Base-by-base conservation (phyloP, 805 yeast species). In the Yamadazyma phyllophila region DNA sequence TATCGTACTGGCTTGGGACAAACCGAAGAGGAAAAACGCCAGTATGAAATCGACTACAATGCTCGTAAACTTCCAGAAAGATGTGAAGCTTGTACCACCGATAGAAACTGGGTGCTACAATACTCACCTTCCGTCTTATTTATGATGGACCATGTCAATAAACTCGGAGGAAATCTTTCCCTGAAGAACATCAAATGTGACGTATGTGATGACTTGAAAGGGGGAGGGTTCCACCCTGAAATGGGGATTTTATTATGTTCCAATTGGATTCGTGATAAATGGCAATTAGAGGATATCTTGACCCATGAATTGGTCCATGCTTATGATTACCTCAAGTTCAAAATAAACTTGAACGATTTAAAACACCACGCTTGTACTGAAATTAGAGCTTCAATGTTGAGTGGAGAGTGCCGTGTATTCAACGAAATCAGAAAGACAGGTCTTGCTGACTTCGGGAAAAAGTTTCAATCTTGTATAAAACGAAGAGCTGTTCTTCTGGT, bases 321-420 rank as follows among this genome's bases (percentile, higher is more conserved):
- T 50, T 94, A 88, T 65, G 99, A 94, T 66, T 83, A 90, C 59
- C 71, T 88, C 52, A 85, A 89, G 63, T 94, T 94, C 72, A 73
- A 88, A 44, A 90, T 94, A 2, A 88, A 94, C 63, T 86, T 96
- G 85, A 59, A 76, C 45, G 81, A 92, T 63, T 69, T 94, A 59
- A 80, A 81, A 58, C 99, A 94, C 60, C 98, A 92, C 61, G 99
- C 99, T 0, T 94, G 99, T 63, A 84, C 97, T 1, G 99, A 94
- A 64, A 88, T 94, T 42, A 75, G 99, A 48, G 99, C 99, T 0
- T 84, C 95, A 9, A 83, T 89, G 54, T 73, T 94, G 16, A 85
- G 96, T 60, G 99, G 99, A 6, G 99, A 94, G 61, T 94, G 99
- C 66, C 78, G 98, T 26, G 81, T 92, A 56, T 78, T 84, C 80